Percentiles rank a stretch among this genome's conserved stretches.
Conservation (phyloP, 2,329 filamentous ascomycete species). For the Cryphonectria japonica region DNA sequence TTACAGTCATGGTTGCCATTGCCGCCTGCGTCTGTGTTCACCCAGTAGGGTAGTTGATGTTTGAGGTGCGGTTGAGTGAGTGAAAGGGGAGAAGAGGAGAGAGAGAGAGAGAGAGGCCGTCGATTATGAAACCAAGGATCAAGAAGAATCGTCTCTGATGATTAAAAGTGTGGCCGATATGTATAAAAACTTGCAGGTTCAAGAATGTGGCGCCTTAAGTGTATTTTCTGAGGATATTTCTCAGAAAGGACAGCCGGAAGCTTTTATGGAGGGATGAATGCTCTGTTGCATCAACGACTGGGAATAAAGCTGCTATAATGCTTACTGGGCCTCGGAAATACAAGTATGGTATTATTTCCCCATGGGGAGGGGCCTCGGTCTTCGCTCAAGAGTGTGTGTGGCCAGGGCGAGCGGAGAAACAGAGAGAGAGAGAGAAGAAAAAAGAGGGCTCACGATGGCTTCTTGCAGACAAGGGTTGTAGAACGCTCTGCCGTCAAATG, state of each 20-base stretch:
- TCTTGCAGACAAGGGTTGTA: not conserved
- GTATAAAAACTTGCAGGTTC: not conserved
- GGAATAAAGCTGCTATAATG: not conserved
- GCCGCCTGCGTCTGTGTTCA: not conserved
- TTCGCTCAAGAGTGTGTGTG: not conserved
- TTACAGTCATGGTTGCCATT: constrained; percentile 27
- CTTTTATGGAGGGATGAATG: not conserved
- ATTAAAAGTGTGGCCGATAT: not conserved
- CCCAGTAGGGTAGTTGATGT: not conserved
- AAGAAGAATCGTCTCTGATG: not conserved
- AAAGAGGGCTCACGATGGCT: not conserved
- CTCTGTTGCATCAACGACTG: not conserved
- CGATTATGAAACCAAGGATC: not conserved
- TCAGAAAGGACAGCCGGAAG: not conserved
- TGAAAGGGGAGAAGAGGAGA: not conserved
- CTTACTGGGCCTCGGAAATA: not conserved
- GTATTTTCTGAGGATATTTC: not conserved
- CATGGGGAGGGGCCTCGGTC: not conserved
- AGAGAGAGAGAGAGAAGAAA: too few relatives aligned
- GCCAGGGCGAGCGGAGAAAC: too few relatives aligned
- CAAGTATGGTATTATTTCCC: not conserved
- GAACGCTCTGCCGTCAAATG: constrained; percentile 7
- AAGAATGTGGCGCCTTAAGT: not conserved
- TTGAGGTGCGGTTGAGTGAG: not conserved
- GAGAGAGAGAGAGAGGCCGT: not conserved